A percentile compares a stretch with the other conserved stretches of the same genome.
Conservation (phyloP, 805 yeast genomes). For the Ogataea wickerhamii region DNA sequence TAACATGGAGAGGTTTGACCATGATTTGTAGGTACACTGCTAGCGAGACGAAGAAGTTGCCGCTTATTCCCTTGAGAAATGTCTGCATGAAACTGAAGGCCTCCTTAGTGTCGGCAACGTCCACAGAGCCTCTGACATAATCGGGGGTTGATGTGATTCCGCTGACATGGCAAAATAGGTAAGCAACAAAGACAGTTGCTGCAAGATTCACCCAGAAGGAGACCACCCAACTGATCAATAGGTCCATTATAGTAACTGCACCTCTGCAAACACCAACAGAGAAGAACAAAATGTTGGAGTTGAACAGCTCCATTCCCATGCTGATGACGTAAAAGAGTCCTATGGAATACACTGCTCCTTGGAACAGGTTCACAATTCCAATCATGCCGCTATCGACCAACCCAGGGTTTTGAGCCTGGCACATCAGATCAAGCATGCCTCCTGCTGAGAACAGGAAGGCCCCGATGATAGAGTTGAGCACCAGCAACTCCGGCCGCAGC, state of each 20-base stretch:
- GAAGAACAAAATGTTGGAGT: slow-evolving; percentile 70
- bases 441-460: slow-evolving; percentile 69
- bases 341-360: slow-evolving; percentile 63
- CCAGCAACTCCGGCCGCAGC: slow-evolving; percentile 54
- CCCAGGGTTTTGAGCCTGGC: slow-evolving; percentile 49
- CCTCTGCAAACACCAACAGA: slow-evolving; percentile 65
- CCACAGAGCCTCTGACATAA: slow-evolving; percentile 46
- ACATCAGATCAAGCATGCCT: slow-evolving; percentile 61
- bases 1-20: slow-evolving; percentile 79
- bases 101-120: slow-evolving; percentile 43
- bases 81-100: slow-evolving; percentile 54
- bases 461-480: slow-evolving; percentile 64
- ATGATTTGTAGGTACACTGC: slow-evolving; percentile 75
- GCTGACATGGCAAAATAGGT: slow-evolving; percentile 56
- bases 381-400: slow-evolving; percentile 39
- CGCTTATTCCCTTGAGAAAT: slow-evolving; percentile 66
- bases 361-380: slow-evolving; percentile 52
- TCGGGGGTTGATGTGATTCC: slow-evolving; percentile 41
- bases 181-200: slow-evolving; percentile 62
- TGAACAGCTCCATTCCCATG: slow-evolving; percentile 73
- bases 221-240: slow-evolving; percentile 60
- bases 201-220: slow-evolving; percentile 67
- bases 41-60: slow-evolving; percentile 72
- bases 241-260: slow-evolving; percentile 63
- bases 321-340: slow-evolving; percentile 73